Evolutionary conservation across 2,329 filamentous ascomycete species (phyloP).

Genomic region (Colletotrichum horii): DNA sequence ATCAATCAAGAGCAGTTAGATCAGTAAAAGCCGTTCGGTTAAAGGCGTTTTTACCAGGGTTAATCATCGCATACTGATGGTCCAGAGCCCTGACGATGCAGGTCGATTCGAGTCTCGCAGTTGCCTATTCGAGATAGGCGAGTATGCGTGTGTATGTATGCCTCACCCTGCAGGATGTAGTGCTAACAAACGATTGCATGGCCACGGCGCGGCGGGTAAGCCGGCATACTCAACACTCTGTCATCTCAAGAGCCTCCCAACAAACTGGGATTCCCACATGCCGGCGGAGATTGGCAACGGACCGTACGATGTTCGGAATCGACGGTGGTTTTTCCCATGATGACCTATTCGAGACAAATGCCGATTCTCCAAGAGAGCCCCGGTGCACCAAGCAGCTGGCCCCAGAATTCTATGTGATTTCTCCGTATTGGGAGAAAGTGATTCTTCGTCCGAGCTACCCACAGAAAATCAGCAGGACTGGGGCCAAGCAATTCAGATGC

Average conservation of each 20-base stretch:
- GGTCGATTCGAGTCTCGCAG: neutral
- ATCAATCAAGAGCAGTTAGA: neutral
- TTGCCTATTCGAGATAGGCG: neutral
- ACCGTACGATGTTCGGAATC: slow-evolving; percentile 4
- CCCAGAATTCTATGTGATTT: neutral
- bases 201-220: neutral
- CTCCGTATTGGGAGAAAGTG: neutral
- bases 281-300: neutral
- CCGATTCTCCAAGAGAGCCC: neutral
- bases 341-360: neutral
- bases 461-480: neutral
- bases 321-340: neutral
- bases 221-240: slow-evolving; percentile 13
- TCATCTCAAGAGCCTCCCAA: slow-evolving; percentile 7
- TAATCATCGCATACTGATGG: neutral
- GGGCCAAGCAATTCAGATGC: neutral
- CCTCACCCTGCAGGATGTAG: slow-evolving; percentile 1
- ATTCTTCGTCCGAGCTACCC: neutral
- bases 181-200: neutral
- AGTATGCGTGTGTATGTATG: neutral
- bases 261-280: slow-evolving; percentile 11
- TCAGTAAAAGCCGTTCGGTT: neutral
- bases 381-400: neutral
- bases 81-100: neutral
- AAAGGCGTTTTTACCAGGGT: neutral